A percentile compares a stretch with the other conserved stretches of the same genome.
Evolutionary conservation across 192 early-diverging fungal species (phyloP).

Genomic region (Gryganskiella cystojenkinii): DNA sequence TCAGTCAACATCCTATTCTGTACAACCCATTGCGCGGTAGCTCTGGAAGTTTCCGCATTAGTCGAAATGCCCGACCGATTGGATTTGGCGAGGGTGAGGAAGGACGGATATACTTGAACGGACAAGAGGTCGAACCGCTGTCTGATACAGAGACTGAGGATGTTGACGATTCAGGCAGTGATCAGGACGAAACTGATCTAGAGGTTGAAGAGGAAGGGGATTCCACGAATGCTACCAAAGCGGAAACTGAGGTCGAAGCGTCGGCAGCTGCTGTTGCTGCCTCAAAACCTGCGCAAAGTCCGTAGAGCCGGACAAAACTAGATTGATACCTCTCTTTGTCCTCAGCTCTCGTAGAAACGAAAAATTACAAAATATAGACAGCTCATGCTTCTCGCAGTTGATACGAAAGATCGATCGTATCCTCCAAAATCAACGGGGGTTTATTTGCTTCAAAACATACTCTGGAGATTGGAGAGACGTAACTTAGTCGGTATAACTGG

Average conservation of each 20-base stretch:
- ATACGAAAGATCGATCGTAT: too few relatives aligned
- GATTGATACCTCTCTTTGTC: too few relatives aligned
- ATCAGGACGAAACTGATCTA: neutral
- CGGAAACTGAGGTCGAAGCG: too few relatives aligned
- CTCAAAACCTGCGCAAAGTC: too few relatives aligned
- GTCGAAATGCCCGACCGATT: slow-evolving; percentile 19
- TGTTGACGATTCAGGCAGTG: neutral
- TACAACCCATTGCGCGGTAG: slow-evolving; percentile 48
- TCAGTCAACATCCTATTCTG: slow-evolving; percentile 33
- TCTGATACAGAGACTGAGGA: neutral
- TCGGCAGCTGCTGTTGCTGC: too few relatives aligned
- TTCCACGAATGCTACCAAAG: too few relatives aligned
- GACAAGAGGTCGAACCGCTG: slow-evolving; percentile 8
- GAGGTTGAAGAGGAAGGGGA: neutral
- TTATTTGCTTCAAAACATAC: too few relatives aligned
- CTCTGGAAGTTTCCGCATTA: slow-evolving; percentile 41
- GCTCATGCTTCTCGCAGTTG: too few relatives aligned
- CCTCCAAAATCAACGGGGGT: too few relatives aligned
- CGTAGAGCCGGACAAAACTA: too few relatives aligned
- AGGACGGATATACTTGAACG: slow-evolving; percentile 29
- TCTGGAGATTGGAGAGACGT: neutral
- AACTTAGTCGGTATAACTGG: neutral
- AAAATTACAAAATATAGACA: too few relatives aligned
- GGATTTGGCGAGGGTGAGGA: slow-evolving; percentile 37
- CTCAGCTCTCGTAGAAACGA: too few relatives aligned